A percentile compares a stretch with the other conserved stretches of the same genome.
phyloP scores from a whole-genome alignment of 352 stramenopile species.

The Globisporangium megalacanthum region DNA sequence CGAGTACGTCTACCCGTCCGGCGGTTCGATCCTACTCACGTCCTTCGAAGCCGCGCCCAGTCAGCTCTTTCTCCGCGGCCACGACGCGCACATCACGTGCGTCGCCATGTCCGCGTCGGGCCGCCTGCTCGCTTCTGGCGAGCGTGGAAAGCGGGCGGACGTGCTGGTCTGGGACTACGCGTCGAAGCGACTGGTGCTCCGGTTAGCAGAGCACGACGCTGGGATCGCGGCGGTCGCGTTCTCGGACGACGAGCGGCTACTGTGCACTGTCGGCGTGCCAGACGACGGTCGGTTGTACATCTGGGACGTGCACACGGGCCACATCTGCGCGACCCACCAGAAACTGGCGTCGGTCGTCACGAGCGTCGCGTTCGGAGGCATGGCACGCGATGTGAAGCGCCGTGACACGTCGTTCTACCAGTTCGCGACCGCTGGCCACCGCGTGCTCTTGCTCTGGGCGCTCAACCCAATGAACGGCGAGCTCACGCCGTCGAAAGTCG shows the following conservation, averaged over 20 bases:
- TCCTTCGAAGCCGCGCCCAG: slow-evolving; percentile 71
- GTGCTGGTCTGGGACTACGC: slow-evolving; percentile 89
- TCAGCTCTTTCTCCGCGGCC: slow-evolving; percentile 82
- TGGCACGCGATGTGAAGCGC: slow-evolving; percentile 88
- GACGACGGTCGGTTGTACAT: slow-evolving; percentile 86
- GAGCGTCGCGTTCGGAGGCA: slow-evolving; percentile 74
- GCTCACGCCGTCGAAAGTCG: slow-evolving; percentile 62
- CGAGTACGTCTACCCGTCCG: slow-evolving; percentile 85
- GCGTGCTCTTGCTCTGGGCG: slow-evolving; percentile 78
- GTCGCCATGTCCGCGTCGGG: slow-evolving; percentile 77
- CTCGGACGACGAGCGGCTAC: slow-evolving; percentile 87
- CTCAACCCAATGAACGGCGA: slow-evolving; percentile 84
- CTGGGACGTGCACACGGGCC: slow-evolving; percentile 87
- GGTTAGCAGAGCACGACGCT: slow-evolving; percentile 88
- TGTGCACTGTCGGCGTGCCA: slow-evolving; percentile 70
- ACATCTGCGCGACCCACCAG: slow-evolving; percentile 82
- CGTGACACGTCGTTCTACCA: slow-evolving; percentile 85
- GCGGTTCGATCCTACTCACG: slow-evolving; percentile 81
- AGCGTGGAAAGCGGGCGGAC: slow-evolving; percentile 75
- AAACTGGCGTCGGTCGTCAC: slow-evolving; percentile 58
- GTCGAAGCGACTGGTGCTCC: slow-evolving; percentile 58
- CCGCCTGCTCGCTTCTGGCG: slow-evolving; percentile 78
- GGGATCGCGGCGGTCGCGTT: slow-evolving; percentile 86
- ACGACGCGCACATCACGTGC: slow-evolving; percentile 76
- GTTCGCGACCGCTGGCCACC: slow-evolving; percentile 79